phyloP scores from a whole-genome alignment of 1,139 yeast species.

The Geotrichum cucujoidarum region DNA sequence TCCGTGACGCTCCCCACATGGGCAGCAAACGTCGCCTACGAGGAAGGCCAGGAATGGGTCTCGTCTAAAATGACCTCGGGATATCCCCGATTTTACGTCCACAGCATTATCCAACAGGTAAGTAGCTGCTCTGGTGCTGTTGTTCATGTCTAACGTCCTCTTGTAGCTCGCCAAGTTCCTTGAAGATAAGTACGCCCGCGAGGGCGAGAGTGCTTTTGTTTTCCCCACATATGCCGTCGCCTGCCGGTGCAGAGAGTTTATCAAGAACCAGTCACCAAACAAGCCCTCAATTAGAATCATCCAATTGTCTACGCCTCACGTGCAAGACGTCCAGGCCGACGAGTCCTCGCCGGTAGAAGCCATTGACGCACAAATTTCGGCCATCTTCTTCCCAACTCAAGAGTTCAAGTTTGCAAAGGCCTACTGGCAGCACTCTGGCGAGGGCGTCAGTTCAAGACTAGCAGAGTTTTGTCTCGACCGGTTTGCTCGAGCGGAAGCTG shows the following conservation, averaged over 20 bases:
- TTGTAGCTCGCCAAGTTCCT: conserved; percentile 26
- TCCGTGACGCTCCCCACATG: conserved; percentile 92
- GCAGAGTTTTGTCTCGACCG: conserved; percentile 78
- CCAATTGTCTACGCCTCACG: conserved; percentile 72
- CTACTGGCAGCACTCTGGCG: conserved; percentile 97
- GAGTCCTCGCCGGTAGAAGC: conserved; percentile 56
- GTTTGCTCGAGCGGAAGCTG: conserved; percentile 37
- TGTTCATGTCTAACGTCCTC: neutral
- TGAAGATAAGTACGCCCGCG: conserved; percentile 63
- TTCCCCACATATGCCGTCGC: conserved; percentile 79
- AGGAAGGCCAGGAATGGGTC: conserved; percentile 84
- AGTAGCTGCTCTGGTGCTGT: conserved; percentile 38
- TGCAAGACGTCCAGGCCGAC: conserved; percentile 38
- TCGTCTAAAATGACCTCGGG: conserved; percentile 78
- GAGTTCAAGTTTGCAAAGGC: conserved; percentile 64
- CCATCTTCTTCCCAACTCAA: conserved; percentile 62
- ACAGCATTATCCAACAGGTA: conserved; percentile 62
- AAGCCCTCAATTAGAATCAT: conserved; percentile 55
- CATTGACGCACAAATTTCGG: conserved; percentile 65
- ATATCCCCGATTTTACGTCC: conserved; percentile 84
- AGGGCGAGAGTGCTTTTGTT: conserved; percentile 64
- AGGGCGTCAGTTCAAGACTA: conserved; percentile 82
- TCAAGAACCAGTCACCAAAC: conserved; percentile 40
- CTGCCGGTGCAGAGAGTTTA: conserved; percentile 76
- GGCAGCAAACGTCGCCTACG: conserved; percentile 89